Base-by-base conservation (phyloP, 805 yeast species). In the Starmerella tilneyi region DNA sequence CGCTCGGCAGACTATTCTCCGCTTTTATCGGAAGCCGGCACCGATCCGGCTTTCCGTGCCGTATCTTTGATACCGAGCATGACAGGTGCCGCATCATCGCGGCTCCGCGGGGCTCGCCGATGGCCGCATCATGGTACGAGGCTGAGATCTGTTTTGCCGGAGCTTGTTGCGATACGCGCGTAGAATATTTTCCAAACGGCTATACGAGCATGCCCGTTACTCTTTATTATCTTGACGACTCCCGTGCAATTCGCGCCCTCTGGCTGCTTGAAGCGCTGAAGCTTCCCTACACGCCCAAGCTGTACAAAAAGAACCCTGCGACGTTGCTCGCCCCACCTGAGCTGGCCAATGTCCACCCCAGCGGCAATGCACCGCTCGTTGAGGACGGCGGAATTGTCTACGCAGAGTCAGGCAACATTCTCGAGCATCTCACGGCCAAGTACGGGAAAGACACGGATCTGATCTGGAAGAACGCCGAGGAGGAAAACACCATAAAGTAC, bases 211-310 rank as follows among this genome's bases (percentile, higher is more conserved):
- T 51, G 55, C 21, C 45, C 12, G 27, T 51, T 15, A 46, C 43
- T 13, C 37, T 51, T 12, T 54, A 51, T 42, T 47, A 50, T 26
- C 69, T 76, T 35, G 69, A 70, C 45, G 63, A 70, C 16, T 78
- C 84, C 3, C 67, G 88, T 56, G 63, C 84, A 1, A 75, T 71
- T 43, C 67, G 86, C 45, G 67, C 79, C 9, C 56, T 75, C 24
- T 81, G 84, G 82, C 62, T 77, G 40, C 63, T 81, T n/a, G 84
- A 79, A 48, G 73, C 77, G 42, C 63, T 81, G 13, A 67, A 66
- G 11, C 56, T 79, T 6, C 73, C 73, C 21, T 81, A 77, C 55
- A 73, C 71, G 13, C 61, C 78, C 17, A 71, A 74, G 50, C 56
- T 71, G 3, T 78, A 75, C 59, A 61, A 70, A 45, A 68, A 86